Percentiles rank a stretch among this genome's conserved stretches.
phyloP scores from a whole-genome alignment of 495 filamentous ascomycete species.

The Entonaema liquescens region DNA sequence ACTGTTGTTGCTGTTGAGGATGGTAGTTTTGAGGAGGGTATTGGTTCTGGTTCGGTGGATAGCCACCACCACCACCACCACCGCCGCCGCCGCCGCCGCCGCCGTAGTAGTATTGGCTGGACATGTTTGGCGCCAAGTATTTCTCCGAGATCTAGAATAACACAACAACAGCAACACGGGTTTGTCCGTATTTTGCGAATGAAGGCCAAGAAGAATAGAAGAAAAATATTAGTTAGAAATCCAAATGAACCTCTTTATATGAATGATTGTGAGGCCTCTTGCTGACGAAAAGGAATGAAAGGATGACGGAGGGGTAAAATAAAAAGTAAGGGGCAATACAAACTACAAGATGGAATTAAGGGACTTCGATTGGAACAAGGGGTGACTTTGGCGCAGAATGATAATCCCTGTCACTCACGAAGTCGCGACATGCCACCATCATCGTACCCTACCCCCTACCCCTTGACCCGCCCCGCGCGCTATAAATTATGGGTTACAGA shows the following conservation, averaged over 20 bases:
- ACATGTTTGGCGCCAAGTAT: conserved; percentile 22
- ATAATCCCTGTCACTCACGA: not conserved
- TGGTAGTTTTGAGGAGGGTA: conserved; percentile 32
- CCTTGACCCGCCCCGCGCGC: not conserved
- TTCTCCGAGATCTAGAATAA: not conserved
- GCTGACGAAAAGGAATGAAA: not conserved
- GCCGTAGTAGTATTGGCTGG: conserved; percentile 43
- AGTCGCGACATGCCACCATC: not conserved
- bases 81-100: conserved; percentile 23
- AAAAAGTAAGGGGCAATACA: not conserved
- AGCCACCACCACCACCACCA: conserved; percentile 20
- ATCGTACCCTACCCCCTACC: not conserved
- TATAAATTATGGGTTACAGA: not conserved
- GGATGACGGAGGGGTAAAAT: conserved; percentile 2
- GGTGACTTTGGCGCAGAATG: not conserved
- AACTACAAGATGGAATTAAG: not conserved
- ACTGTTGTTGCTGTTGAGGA: conserved; percentile 33
- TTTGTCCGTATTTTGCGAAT: not conserved
- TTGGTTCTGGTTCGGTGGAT: conserved; percentile 32
- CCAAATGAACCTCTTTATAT: not conserved
- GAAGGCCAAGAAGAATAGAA: not conserved
- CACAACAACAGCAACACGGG: not conserved
- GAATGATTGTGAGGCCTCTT: not conserved
- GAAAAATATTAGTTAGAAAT: not conserved
- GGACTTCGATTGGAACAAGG: not conserved